Evolutionary conservation across 2,329 filamentous ascomycete genomes (phyloP).

Genomic region (Phyllosticta paracitricarpa): DNA sequence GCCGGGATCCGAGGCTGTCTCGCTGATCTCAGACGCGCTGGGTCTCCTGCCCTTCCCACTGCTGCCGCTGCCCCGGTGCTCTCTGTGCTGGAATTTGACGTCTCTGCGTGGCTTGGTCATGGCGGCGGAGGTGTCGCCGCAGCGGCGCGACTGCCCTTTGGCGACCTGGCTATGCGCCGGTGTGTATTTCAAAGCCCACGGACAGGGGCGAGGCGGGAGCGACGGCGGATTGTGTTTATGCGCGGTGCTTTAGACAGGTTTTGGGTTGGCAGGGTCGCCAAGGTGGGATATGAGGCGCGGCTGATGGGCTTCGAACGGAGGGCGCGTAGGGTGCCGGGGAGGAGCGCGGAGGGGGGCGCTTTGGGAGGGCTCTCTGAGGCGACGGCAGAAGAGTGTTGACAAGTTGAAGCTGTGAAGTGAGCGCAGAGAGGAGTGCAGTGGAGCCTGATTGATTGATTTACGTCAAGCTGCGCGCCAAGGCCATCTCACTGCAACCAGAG

Average conservation of each 20-base stretch:
- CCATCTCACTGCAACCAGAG: not conserved
- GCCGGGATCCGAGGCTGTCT: slow-evolving; percentile 43
- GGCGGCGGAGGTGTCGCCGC: not conserved
- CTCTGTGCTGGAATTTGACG: slow-evolving; percentile 51
- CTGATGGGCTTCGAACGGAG: not conserved
- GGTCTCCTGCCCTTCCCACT: slow-evolving; percentile 46
- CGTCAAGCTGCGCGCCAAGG: slow-evolving; percentile 10
- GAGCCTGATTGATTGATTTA: not conserved
- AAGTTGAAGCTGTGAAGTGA: not conserved
- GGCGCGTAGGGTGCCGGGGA: not conserved
- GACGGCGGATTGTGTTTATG: not conserved
- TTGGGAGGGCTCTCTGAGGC: not conserved
- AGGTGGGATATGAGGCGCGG: not conserved
- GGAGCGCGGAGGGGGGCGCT: not conserved
- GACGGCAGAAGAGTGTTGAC: not conserved
- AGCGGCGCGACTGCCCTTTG: not conserved
- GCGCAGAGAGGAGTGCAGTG: not conserved
- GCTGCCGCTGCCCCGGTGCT: slow-evolving; percentile 31
- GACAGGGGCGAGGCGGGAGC: not conserved
- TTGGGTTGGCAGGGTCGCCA: not conserved
- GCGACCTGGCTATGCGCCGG: not conserved
- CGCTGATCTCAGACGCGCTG: slow-evolving; percentile 63
- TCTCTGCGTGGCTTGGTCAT: slow-evolving; percentile 38
- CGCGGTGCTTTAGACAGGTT: not conserved
- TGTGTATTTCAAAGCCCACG: not conserved